A percentile compares a stretch with the other conserved stretches of the same genome.
phyloP scores from a whole-genome alignment of 2,329 filamentous ascomycete genomes.

The Microcyclospora tardicrescens region DNA sequence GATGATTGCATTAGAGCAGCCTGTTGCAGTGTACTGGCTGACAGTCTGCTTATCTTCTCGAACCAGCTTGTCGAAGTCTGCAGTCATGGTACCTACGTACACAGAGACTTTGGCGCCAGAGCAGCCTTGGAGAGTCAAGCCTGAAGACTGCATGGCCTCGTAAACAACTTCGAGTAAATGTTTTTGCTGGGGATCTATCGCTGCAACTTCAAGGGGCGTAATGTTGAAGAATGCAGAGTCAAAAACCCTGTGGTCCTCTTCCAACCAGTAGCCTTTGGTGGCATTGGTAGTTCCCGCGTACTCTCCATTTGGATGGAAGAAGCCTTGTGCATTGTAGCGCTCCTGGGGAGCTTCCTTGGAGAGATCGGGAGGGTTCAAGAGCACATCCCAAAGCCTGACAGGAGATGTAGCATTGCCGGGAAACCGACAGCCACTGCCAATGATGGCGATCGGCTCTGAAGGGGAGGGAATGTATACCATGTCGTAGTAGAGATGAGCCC shows the following conservation, averaged over 20 bases:
- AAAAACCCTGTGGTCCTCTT: not conserved
- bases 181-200: constrained; percentile 7
- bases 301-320: not conserved
- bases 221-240: not conserved
- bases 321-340: not conserved
- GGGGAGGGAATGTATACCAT: too few species aligned
- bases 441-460: not conserved
- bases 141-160: constrained; percentile 24
- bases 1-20: not conserved
- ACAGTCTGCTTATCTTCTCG: not conserved
- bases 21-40: not conserved
- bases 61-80: not conserved
- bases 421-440: not conserved
- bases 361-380: not conserved
- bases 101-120: not conserved
- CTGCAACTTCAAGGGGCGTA: not conserved
- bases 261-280: not conserved
- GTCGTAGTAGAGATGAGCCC: not conserved
- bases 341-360: not conserved
- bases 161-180: constrained; percentile 4
- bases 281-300: not conserved
- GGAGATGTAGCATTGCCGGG: not conserved
- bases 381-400: not conserved
- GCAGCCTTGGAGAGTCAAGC: not conserved
- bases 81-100: not conserved